phyloP scores from a whole-genome alignment of 2,329 filamentous ascomycete genomes.

The Alternaria ventricosa region DNA sequence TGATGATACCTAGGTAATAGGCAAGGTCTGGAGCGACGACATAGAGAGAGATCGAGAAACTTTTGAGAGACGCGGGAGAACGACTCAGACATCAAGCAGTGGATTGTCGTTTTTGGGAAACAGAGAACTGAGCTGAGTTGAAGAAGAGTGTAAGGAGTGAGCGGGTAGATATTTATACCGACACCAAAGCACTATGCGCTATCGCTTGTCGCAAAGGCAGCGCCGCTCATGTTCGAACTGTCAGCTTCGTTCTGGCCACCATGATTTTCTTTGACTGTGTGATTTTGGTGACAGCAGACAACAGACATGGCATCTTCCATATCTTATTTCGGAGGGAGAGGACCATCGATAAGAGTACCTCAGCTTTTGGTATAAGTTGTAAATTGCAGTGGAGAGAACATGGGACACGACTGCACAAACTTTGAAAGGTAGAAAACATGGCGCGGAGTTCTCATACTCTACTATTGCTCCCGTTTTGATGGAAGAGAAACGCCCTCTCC shows the following conservation, averaged over 20 bases:
- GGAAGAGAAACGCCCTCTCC: neutral
- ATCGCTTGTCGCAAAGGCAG: neutral
- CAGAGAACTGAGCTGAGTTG: too few relatives aligned
- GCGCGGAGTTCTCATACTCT: too few relatives aligned
- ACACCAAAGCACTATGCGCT: neutral
- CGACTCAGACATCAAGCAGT: neutral
- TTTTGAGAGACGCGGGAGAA: neutral
- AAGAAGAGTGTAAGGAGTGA: neutral
- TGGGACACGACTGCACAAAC: too few relatives aligned
- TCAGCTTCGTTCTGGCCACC: too few relatives aligned
- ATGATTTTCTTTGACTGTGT: too few relatives aligned
- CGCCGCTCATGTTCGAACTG: neutral
- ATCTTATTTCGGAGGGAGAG: too few relatives aligned
- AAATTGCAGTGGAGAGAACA: neutral
- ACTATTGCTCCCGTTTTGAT: too few relatives aligned
- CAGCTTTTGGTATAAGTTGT: neutral
- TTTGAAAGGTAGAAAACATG: neutral
- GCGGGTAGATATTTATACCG: neutral
- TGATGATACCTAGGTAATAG: neutral
- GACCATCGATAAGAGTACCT: neutral
- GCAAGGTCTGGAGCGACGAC: neutral
- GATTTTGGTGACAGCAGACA: neutral
- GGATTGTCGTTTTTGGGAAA: neutral
- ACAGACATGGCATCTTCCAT: too few relatives aligned
- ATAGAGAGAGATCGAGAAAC: fast-evolving